Evolutionary conservation across 208 protist species (phyloP).

Genomic region (Trypanosoma conorhini): DNA sequence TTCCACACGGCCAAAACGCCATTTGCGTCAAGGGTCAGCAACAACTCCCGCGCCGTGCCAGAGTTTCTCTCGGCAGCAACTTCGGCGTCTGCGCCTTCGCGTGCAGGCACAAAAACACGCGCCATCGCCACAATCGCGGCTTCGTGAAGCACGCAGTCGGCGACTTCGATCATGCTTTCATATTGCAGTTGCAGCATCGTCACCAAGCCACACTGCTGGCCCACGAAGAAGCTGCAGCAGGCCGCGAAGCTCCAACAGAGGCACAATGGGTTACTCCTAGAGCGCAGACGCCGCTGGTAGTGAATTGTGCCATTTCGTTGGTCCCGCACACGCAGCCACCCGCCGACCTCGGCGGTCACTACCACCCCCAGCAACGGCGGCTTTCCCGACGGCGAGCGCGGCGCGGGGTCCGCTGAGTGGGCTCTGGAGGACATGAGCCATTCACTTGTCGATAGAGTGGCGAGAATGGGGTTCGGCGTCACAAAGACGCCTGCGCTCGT

Average conservation of each 20-base stretch:
- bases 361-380: slow-evolving; percentile 28
- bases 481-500: slow-evolving; percentile 39
- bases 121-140: slow-evolving; percentile 18
- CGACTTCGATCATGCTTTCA: slow-evolving; percentile 34
- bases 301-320: slow-evolving; percentile 36
- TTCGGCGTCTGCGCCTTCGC: not conserved
- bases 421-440: not conserved
- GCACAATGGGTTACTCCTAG: slow-evolving; percentile 35
- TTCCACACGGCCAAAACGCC: not conserved
- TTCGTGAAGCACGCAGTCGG: slow-evolving; percentile 28
- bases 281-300: slow-evolving; percentile 42
- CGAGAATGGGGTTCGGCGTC: slow-evolving; percentile 41
- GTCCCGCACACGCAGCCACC: slow-evolving; percentile 53
- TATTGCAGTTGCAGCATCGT: slow-evolving; percentile 26
- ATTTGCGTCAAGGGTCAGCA: not conserved
- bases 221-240: slow-evolving; percentile 14
- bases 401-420: not conserved
- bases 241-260: slow-evolving; percentile 23
- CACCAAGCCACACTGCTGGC: slow-evolving; percentile 40
- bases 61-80: not conserved
- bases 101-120: slow-evolving; percentile 27
- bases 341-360: slow-evolving; percentile 44
- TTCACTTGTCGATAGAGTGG: slow-evolving; percentile 15
- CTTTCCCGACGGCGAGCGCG: not conserved
- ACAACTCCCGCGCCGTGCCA: not conserved